These are phyloP conservation scores for Friedmanniomyces endolithicus DNA, from an alignment of 495 filamentous ascomycete genomes.

Conservation along the genomic window DNA sequence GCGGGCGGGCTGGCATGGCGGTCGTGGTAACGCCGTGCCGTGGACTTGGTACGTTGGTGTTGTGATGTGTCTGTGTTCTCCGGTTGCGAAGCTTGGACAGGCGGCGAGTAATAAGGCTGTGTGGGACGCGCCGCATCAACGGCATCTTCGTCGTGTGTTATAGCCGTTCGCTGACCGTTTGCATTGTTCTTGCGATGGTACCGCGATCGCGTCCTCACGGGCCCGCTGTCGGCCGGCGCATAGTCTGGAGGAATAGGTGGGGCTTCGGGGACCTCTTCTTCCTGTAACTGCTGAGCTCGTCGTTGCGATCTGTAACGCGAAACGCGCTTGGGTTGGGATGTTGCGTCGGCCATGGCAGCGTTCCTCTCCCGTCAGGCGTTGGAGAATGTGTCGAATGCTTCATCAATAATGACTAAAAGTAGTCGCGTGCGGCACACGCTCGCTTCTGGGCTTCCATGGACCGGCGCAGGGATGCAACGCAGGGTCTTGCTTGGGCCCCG, in stretches of 20 bases:
- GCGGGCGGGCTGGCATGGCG: constrained; percentile 1
- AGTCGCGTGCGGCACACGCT: not conserved
- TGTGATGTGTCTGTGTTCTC: not conserved
- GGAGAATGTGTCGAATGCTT: not conserved
- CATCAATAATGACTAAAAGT: not conserved
- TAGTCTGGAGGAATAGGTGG: constrained; percentile 1
- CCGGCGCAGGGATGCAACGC: not conserved
- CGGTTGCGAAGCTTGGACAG: not conserved
- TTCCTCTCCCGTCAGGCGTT: not conserved
- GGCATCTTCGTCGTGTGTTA: constrained; percentile 1
- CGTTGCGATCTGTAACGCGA: constrained; percentile 10
- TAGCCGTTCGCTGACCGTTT: constrained; percentile 4
- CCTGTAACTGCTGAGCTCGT: constrained; percentile 1
- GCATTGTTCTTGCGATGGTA: constrained; percentile 25
- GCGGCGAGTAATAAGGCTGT: not conserved
- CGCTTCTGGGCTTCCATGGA: not conserved
- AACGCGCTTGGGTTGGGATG: constrained; percentile 3
- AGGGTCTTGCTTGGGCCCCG: not conserved
- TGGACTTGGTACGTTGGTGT: not conserved
- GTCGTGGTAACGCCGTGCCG: not conserved
- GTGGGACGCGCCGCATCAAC: not conserved
- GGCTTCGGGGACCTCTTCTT: constrained; percentile 1
- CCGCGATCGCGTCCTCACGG: constrained; percentile 27
- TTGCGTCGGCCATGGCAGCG: constrained; percentile 11
- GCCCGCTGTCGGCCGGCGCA: constrained; percentile 9